Base-by-base conservation (phyloP, 2,329 filamentous ascomycete genomes). In the Aspergillus bombycis region DNA sequence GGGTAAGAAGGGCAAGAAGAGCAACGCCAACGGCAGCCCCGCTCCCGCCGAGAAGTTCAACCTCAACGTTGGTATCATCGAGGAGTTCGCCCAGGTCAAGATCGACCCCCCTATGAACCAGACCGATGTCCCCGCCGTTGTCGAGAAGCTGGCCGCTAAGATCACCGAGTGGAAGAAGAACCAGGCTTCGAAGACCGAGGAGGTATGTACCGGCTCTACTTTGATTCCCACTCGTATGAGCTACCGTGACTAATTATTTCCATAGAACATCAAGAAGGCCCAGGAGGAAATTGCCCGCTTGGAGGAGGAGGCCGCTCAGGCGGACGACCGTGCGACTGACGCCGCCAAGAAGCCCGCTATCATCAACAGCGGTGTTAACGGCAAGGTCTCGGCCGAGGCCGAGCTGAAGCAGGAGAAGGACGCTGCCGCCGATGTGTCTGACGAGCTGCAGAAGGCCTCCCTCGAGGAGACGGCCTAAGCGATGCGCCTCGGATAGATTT, bases 81-180 rank as follows among this genome's bases (percentile, higher is more conserved):
- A 97, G 80, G 92, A 97, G 79, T 91, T 96, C 69, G 84, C 88
- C 70, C 91, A 91, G 79, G 86, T 98, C 76, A 90, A 90, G 72
- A 88, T 98, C 70, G 90, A 97, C 64, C 91, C 94, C 58, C 95
- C 95, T 36, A 93, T 94, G 86, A 91, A 88, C 79, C 88, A 93
- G 74, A 85, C 89, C 61, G 94, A 97, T 72, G 89, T 98, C 16
- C 89, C 94, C 30, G 83, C 84, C 64, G 88, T 91, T 16, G 83
- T 92, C 54, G 93, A 97, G 84, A 94, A 97, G 84, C 87, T 98
- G 73, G 93, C 94, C 81, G 91, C 88, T 75, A 98, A 98, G 87
- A 85, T 98, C 58, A 89, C 89, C 34, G 85, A 91, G 80, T 99
- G 94, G 93, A 97, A 96, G 85, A 84, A 87, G 58, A 91, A 97